phyloP scores from a whole-genome alignment of 2,329 filamentous ascomycete genomes.

The Coniella vitis region DNA sequence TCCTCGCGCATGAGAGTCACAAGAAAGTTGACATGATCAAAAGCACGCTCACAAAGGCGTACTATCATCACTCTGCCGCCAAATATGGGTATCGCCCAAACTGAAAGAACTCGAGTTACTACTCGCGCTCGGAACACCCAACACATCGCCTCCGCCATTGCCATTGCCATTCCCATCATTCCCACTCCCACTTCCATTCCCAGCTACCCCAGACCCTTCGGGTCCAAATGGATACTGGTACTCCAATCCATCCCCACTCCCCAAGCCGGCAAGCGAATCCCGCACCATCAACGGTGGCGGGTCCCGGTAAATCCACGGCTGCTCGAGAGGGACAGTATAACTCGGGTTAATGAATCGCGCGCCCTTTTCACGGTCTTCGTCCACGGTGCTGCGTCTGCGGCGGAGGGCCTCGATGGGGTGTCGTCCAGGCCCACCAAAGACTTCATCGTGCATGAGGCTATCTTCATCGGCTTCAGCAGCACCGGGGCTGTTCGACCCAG shows the following conservation, averaged over 20 bases:
- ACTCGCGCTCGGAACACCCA: constrained; percentile 21
- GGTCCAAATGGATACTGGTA: constrained; percentile 1
- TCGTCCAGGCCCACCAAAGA: constrained; percentile 27
- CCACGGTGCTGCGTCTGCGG: constrained; percentile 57
- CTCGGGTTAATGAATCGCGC: constrained; percentile 71
- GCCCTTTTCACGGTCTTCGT: constrained; percentile 66
- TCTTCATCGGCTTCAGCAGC: constrained; percentile 23
- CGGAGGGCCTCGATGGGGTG: constrained; percentile 32
- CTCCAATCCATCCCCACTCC: constrained; percentile 1
- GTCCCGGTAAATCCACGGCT: constrained; percentile 61
- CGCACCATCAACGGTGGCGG: constrained; percentile 34
- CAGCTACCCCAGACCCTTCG: constrained; percentile 6
- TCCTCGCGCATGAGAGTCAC: neutral
- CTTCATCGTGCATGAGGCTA: constrained; percentile 28
- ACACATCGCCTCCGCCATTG: neutral
- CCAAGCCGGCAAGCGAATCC: constrained; percentile 14
- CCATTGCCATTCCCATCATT: neutral
- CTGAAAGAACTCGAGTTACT: constrained; percentile 39
- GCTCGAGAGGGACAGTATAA: constrained; percentile 59
- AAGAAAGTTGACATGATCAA: neutral
- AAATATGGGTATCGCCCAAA: constrained; percentile 44
- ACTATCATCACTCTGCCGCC: constrained; percentile 29
- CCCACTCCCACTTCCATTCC: neutral
- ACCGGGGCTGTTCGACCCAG: too few species aligned
- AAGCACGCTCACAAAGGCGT: neutral